Percentiles rank a stretch among this genome's conserved stretches.
phyloP scores from a whole-genome alignment of 2,329 filamentous ascomycete species.

The Conoideocrella luteorostrata region DNA sequence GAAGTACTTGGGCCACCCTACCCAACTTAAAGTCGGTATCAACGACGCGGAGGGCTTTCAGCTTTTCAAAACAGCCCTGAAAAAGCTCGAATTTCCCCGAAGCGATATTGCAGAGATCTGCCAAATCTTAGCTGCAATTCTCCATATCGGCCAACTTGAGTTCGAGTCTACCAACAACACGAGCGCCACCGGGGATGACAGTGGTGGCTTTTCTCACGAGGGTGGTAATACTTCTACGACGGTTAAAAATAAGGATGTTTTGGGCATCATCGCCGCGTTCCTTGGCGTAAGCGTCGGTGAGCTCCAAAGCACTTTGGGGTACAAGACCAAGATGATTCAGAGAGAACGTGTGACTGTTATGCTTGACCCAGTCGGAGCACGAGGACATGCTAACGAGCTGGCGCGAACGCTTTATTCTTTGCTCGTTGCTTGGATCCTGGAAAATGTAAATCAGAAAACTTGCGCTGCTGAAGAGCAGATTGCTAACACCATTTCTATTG shows the following conservation, averaged over 20 bases:
- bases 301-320: slow-evolving; percentile 81
- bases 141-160: slow-evolving; percentile 97
- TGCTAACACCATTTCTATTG: slow-evolving; percentile 86
- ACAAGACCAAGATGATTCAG: slow-evolving; percentile 95
- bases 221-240: slow-evolving; percentile 78
- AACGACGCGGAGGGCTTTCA: slow-evolving; percentile 95
- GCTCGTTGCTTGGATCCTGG: slow-evolving; percentile 87
- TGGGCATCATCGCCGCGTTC: slow-evolving; percentile 87
- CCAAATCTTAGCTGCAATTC: slow-evolving; percentile 84
- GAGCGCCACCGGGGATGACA: slow-evolving; percentile 75
- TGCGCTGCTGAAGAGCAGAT: slow-evolving; percentile 85
- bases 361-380: slow-evolving; percentile 86
- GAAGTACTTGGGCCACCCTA: slow-evolving; percentile 94
- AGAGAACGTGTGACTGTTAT: slow-evolving; percentile 97
- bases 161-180: slow-evolving; percentile 81
- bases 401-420: slow-evolving; percentile 90
- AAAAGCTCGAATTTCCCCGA: slow-evolving; percentile 89
- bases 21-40: slow-evolving; percentile 93
- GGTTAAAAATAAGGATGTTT: slow-evolving; percentile 88
- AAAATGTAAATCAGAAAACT: slow-evolving; percentile 82
- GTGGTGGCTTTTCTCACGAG: slow-evolving; percentile 92
- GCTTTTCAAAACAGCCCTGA: slow-evolving; percentile 91
- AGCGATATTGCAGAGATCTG: slow-evolving; percentile 95
- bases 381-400: slow-evolving; percentile 87
- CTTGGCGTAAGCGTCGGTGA: slow-evolving; percentile 76